Base-by-base conservation (phyloP, 495 filamentous ascomycete genomes). In the Talaromyces trachyspermus region DNA sequence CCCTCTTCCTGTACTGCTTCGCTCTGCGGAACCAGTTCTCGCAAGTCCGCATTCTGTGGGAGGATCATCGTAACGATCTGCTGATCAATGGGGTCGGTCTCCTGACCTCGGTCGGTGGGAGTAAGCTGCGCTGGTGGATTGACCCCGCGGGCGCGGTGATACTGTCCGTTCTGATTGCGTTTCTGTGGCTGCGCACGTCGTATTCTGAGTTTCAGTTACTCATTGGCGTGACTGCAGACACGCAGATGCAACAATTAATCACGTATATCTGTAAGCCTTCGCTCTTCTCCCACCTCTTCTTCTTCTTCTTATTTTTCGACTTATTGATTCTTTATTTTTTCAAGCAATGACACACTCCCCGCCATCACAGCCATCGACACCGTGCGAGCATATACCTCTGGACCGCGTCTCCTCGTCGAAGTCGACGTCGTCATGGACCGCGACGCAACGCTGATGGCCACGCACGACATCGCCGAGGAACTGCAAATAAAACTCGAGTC, bases 401-500 rank as follows among this genome's bases (percentile, higher is more conserved):
- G 92, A 2, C 94, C 90, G 3, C 75, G 91, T 18, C 78, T 95
- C 17, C 86, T 97, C 49, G 88, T 89, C 45, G 88, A 95, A 65
- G 86, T 95, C 6, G 88, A 95, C 54, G 75, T 95, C 22, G 88
- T 94, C 51, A 92, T 95, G 88, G 78, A 85, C 25, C 70, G 83
- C 3, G 65, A 70, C 0, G 71, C 77, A 7, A 76, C 76, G 0
- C 78, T 98, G 10, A 74, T 77, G 45, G 81, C 80, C 18, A 95
- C 90, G 0, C 92, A 98, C 62, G 92, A 98, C 57, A 77, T 96
- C 5, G 92, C 92, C 0, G 92, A 98, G 66, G 89, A 83, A 58
- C 73, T 98, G 50, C 92, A 98, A 74, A 85, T 85, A 43, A 97
- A 96, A 70, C 72, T 98, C 4, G 92, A 98, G 78, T 84, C 80